Base-by-base conservation (phyloP, 495 filamentous ascomycete species). In the Neurospora sp. region DNA sequence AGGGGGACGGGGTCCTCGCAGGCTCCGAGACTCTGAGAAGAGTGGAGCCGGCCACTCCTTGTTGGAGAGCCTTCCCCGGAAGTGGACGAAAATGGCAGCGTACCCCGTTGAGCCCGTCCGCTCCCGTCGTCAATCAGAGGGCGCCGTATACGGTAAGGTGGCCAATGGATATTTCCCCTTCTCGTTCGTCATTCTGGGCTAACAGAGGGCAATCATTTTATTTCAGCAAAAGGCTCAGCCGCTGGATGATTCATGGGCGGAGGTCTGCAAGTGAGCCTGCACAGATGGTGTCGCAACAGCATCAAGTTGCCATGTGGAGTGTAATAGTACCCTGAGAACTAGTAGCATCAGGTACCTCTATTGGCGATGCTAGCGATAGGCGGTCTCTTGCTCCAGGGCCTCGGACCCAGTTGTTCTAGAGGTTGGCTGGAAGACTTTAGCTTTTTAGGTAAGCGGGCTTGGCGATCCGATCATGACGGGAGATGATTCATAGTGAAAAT, bases 1-100 rank as follows among this genome's bases (percentile, higher is more conserved):
- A 48, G 72, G 72, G 71, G 31, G 70, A 72, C 77, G 77, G 77
- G 54, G 66, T 70, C 37, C 76, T 77, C 73, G 72, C 73, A 75
- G 41, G 66, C 70, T 69, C 77, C 77, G 77, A 77, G 76, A 66
- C 27, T 62, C 54, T 66, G 12, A 62, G 54, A 59, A 37, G 54
- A 66, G 54, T 35, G 54, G 54, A 37, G 54, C 54, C 54, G 54
- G 14, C 54, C 23, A 62, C 23, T 35, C 27, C 12, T 66, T 35
- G 54, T 35, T 66, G 54, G 54, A 62, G 54, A 8, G 54, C 54
- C 54, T 75, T 39, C 71, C 71, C 71, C 38, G 66, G 48, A 59
- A 59, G 20, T 59, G 48, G 48, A 59, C 48, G 48, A 27, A 59
- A 59, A 59, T 7, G 48, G 20, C 54, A 62, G 27, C 54, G 54